Evolutionary conservation across 306 rosid species (phyloP).

Genomic region (Cucurbita moschata): DNA sequence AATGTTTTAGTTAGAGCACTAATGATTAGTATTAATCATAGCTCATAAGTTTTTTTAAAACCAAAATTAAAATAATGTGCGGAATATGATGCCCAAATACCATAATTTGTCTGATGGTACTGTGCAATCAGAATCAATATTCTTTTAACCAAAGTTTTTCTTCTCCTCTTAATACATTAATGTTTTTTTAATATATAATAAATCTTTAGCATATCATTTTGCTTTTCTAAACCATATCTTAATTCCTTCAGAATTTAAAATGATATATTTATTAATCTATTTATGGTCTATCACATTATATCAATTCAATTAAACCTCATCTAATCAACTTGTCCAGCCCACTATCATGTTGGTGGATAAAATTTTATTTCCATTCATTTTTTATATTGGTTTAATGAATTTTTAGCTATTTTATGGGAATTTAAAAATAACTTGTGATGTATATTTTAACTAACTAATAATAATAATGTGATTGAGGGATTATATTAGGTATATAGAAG

Average conservation of each 20-base stretch:
- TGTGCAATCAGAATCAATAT: slow-evolving; percentile 4
- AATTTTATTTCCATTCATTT: too few relatives aligned
- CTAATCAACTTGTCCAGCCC: background rate
- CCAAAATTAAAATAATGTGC: background rate
- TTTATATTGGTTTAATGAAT: too few relatives aligned
- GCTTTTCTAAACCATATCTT: background rate
- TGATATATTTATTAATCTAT: background rate
- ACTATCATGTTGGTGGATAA: background rate
- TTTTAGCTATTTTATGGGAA: too few relatives aligned
- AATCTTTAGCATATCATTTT: background rate
- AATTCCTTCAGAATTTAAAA: background rate
- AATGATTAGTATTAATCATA: slow-evolving; percentile 32
- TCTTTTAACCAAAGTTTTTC: slow-evolving; percentile 1
- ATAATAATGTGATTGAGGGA: background rate
- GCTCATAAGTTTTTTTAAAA: background rate
- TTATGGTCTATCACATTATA: background rate
- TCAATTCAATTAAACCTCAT: background rate
- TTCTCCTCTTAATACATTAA: background rate
- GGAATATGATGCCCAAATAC: slow-evolving; percentile 19
- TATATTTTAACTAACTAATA: background rate
- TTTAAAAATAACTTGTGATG: background rate
- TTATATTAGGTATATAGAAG: background rate
- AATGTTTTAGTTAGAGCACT: slow-evolving; percentile 12
- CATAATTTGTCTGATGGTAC: slow-evolving; percentile 34
- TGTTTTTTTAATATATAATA: background rate